phyloP scores from a whole-genome alignment of 2,329 filamentous ascomycete species.

The Hypoxylon sp. region DNA sequence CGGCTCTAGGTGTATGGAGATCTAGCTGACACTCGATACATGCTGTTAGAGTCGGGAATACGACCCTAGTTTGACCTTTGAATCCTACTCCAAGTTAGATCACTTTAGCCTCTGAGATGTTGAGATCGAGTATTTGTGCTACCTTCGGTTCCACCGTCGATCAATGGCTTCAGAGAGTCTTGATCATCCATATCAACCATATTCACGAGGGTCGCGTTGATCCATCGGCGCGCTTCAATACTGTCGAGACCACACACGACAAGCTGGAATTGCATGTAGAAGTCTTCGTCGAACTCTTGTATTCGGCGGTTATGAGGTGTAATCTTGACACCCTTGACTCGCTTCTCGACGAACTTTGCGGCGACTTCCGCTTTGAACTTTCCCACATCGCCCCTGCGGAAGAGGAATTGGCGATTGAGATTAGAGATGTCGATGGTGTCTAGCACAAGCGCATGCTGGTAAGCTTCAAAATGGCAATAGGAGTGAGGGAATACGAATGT shows the following conservation, averaged over 20 bases:
- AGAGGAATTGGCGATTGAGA: conserved; percentile 96
- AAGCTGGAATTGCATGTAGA: conserved; percentile 97
- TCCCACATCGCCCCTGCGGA: conserved; percentile 91
- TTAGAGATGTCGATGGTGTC: conserved; percentile 99
- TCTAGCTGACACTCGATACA: conserved; percentile 99
- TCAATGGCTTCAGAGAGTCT: conserved; percentile 91
- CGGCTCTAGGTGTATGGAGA: conserved; percentile 98
- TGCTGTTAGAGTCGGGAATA: conserved; percentile 91
- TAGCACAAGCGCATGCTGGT: conserved; percentile 54
- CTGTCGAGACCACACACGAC: conserved; percentile 96
- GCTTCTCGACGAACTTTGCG: conserved; percentile 88
- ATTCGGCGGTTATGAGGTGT: conserved; percentile 95
- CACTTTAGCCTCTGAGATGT: neutral
- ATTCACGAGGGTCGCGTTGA: conserved; percentile 91
- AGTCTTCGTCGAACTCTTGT: conserved; percentile 95
- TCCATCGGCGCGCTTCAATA: conserved; percentile 98
- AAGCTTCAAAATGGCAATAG: neutral
- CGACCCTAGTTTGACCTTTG: conserved; percentile 95
- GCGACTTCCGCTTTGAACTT: conserved; percentile 95
- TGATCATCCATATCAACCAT: conserved; percentile 89
- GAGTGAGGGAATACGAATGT: conserved; percentile 1
- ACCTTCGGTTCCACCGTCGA: conserved; percentile 97
- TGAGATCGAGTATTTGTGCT: conserved; percentile 33
- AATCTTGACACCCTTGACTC: conserved; percentile 92
- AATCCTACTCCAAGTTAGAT: conserved; percentile 72